Percentiles rank a stretch among this genome's conserved stretches.
Evolutionary conservation across 75 land plant genomes (phyloP).

Genomic region (Selaginella moellendorffii): DNA sequence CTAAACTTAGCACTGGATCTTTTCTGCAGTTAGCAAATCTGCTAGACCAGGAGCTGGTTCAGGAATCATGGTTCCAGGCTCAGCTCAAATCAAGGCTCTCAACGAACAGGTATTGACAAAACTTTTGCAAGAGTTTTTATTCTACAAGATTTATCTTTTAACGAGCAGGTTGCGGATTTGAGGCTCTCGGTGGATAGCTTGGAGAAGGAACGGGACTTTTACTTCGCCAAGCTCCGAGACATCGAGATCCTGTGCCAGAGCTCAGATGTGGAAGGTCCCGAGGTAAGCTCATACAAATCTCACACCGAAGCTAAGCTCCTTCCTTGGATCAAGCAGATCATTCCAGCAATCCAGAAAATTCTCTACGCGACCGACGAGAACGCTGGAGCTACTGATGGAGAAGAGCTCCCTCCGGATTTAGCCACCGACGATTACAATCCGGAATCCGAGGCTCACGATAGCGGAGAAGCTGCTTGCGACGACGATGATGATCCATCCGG

Average conservation of each 20-base stretch:
- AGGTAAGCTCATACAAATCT: not conserved
- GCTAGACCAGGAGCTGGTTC: not conserved
- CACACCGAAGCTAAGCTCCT: not conserved
- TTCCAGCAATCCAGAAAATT: constrained; percentile 34
- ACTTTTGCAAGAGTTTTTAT: not conserved
- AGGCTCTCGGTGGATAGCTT: constrained; percentile 55
- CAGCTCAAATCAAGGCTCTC: not conserved
- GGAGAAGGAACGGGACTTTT: constrained; percentile 92
- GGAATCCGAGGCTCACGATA: not conserved
- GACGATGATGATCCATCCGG: not conserved
- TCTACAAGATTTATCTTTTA: not conserved
- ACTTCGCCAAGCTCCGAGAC: constrained; percentile 70
- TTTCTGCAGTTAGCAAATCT: not conserved
- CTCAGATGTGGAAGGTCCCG: constrained; percentile 33
- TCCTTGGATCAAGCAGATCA: constrained; percentile 25
- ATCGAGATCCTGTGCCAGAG: constrained; percentile 78
- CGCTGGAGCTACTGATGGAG: not conserved
- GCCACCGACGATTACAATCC: not conserved
- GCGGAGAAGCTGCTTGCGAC: not conserved
- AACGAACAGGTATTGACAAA: not conserved
- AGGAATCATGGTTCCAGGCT: not conserved
- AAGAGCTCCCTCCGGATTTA: not conserved
- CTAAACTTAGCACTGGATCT: no score
- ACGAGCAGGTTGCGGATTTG: constrained; percentile 42
- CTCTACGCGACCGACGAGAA: constrained; percentile 41